phyloP scores from a whole-genome alignment of 2,329 filamentous ascomycete genomes.

The Exophiala phaeomuriformis region DNA sequence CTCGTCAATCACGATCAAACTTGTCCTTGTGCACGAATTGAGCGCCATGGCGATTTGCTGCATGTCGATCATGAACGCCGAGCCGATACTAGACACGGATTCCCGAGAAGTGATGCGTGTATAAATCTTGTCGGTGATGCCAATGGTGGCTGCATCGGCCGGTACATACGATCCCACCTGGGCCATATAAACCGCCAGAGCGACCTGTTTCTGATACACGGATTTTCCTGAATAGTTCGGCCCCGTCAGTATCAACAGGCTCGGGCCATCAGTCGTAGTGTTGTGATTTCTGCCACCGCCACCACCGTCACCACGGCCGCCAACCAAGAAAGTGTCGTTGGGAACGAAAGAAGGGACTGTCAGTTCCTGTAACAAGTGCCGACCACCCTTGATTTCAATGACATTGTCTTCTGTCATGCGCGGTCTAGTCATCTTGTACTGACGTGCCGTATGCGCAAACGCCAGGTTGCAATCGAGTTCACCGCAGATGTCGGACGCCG shows the following conservation, averaged over 20 bases:
- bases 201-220: conserved; percentile 87
- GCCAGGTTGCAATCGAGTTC: conserved; percentile 79
- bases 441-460: conserved; percentile 66
- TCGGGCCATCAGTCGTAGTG: conserved; percentile 40
- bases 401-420: conserved; percentile 62
- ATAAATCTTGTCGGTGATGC: conserved; percentile 85
- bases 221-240: conserved; percentile 97
- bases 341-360: conserved; percentile 72
- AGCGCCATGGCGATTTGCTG: conserved; percentile 76
- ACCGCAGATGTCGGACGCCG: conserved; percentile 71
- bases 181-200: conserved; percentile 82
- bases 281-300: conserved; percentile 31
- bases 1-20: conserved; percentile 84
- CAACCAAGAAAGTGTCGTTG: conserved; percentile 66
- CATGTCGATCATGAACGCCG: conserved; percentile 71
- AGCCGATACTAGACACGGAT: conserved; percentile 57
- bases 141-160: conserved; percentile 66
- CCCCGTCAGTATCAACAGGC: conserved; percentile 74
- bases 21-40: conserved; percentile 65
- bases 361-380: conserved; percentile 78
- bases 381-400: conserved; percentile 67
- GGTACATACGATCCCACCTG: conserved; percentile 92
- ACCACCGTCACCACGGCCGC: conserved; percentile 34
- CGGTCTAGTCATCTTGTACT: conserved; percentile 65
- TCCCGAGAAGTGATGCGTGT: conserved; percentile 74